phyloP scores from a whole-genome alignment of 208 protist genomes.

The Acanthamoeba polyphaga region DNA sequence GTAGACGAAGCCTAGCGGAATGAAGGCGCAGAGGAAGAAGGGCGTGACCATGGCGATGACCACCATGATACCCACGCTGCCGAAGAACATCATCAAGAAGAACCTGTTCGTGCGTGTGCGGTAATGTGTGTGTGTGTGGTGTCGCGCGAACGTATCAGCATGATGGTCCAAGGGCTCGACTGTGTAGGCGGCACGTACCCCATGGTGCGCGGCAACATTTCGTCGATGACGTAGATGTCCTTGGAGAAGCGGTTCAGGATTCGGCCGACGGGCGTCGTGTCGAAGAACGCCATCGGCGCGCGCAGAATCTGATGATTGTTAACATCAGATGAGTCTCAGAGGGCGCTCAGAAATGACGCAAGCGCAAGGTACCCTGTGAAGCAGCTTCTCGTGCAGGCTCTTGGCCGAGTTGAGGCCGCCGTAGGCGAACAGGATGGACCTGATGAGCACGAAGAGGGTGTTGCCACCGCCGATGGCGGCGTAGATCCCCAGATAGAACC shows the following conservation, averaged over 20 bases:
- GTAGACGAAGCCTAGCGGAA: conserved; percentile 78
- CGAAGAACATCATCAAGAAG: conserved; percentile 43
- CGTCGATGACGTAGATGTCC: conserved; percentile 81
- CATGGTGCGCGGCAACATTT: conserved; percentile 45
- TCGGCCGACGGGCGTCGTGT: conserved; percentile 90
- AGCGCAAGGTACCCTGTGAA: neutral
- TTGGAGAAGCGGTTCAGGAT: conserved; percentile 90
- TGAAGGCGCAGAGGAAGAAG: conserved; percentile 77
- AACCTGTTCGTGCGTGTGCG: neutral
- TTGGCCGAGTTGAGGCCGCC: conserved; percentile 43
- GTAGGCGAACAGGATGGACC: conserved; percentile 9
- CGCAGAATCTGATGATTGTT: conserved; percentile 74
- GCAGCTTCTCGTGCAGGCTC: conserved; percentile 48
- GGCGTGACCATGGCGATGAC: conserved; percentile 84
- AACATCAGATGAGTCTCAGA: neutral
- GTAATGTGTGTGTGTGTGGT: neutral
- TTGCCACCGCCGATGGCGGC: neutral
- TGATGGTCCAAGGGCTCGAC: neutral
- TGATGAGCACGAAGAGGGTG: conserved; percentile 36
- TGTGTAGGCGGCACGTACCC: neutral
- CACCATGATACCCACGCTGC: conserved; percentile 77
- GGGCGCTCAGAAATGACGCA: neutral
- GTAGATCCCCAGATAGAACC: conserved; percentile 76
- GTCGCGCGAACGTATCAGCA: conserved; percentile 53
- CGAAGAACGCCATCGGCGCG: conserved; percentile 91